Evolutionary conservation across 805 yeast genomes (phyloP).

Genomic region (Ogataea trehalophila): DNA sequence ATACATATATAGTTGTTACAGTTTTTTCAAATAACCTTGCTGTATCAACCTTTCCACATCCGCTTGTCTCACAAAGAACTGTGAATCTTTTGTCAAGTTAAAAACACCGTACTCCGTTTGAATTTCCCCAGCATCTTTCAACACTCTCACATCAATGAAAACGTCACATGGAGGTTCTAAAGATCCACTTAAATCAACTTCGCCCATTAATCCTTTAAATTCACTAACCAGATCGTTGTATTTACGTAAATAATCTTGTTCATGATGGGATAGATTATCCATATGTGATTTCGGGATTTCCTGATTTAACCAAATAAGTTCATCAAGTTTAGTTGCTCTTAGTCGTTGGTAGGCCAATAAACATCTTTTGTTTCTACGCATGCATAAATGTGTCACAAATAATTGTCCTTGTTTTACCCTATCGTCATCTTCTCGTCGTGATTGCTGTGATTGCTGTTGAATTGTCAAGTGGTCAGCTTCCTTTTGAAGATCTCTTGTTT

Average conservation of each 20-base stretch:
- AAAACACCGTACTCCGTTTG: conserved; percentile 97
- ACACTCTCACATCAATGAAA: conserved; percentile 88
- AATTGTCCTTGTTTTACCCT: conserved; percentile 56
- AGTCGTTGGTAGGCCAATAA: conserved; percentile 75
- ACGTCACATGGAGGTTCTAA: conserved; percentile 87
- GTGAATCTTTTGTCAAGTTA: conserved; percentile 87
- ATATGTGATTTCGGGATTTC: conserved; percentile 40
- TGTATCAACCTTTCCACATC: conserved; percentile 93
- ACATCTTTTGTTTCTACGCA: conserved; percentile 88
- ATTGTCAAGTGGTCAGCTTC: conserved; percentile 46
- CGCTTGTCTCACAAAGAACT: conserved; percentile 87
- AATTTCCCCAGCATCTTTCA: conserved; percentile 93
- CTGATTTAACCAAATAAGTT: conserved; percentile 65
- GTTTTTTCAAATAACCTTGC: conserved; percentile 84
- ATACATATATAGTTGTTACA: conserved; percentile 2
- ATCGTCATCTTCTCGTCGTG: conserved; percentile 27
- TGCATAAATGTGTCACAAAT: conserved; percentile 66
- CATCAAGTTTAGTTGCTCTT: conserved; percentile 63
- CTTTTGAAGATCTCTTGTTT: conserved; percentile 57
- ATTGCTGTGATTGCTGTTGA: conserved; percentile 14
- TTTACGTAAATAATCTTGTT: conserved; percentile 68
- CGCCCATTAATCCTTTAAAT: conserved; percentile 74
- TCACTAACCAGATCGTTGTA: conserved; percentile 70
- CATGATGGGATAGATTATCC: conserved; percentile 65
- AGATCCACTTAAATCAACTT: conserved; percentile 84